Conservation (phyloP, 148 eudicot genomes). For the Pharnaceum exiguum region DNA sequence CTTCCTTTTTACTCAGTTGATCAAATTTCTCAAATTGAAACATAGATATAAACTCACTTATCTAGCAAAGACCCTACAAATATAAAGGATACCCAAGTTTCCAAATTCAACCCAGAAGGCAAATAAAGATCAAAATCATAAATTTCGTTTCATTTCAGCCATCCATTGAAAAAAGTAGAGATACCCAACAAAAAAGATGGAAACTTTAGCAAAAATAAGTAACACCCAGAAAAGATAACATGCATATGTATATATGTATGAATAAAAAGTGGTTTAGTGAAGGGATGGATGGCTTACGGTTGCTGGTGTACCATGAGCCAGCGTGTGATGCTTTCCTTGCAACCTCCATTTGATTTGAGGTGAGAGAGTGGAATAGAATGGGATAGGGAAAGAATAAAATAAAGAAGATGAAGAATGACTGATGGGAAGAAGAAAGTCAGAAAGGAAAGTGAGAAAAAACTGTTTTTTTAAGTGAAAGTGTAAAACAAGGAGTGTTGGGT, state of each 20-base stretch:
- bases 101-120: neutral
- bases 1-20: too few relatives aligned
- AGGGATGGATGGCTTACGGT: slow-evolving; percentile 45
- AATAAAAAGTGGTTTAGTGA: neutral
- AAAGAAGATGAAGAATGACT: too few relatives aligned
- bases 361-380: too few relatives aligned
- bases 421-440: too few relatives aligned
- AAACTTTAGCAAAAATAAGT: neutral
- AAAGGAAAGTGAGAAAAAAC: too few relatives aligned
- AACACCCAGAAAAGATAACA: neutral
- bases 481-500: too few relatives aligned
- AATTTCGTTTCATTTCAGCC: neutral
- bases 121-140: neutral
- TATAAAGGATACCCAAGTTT: slow-evolving; percentile 3
- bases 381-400: too few relatives aligned
- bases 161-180: neutral
- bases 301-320: slow-evolving; percentile 95
- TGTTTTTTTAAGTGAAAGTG: too few relatives aligned
- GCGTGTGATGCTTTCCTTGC: slow-evolving; percentile 88
- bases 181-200: neutral
- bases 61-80: neutral
- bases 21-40: neutral
- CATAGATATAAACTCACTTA: neutral
- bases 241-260: neutral
- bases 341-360: slow-evolving; percentile 67